Evolutionary conservation across 306 rosid genomes (phyloP).

Genomic region (Macrotyloma uniflorum): DNA sequence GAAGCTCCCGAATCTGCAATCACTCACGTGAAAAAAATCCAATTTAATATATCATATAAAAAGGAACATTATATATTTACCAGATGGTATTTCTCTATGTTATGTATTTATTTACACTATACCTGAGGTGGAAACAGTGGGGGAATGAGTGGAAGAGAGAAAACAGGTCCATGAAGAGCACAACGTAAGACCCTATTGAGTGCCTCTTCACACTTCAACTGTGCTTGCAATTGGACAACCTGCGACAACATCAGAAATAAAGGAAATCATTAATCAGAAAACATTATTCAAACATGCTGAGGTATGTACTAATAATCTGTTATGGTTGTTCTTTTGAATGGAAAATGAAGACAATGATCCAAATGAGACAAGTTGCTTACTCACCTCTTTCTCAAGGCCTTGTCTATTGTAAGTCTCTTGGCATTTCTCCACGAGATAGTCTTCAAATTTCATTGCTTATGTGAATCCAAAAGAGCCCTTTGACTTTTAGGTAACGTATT

Average conservation of each 20-base stretch:
- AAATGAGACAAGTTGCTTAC: not conserved
- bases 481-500: conserved; percentile 7
- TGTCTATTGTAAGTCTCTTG: conserved; percentile 57
- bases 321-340: not conserved
- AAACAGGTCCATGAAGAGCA: conserved; percentile 69
- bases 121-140: conserved; percentile 70
- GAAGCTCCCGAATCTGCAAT: conserved; percentile 65
- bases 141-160: conserved; percentile 55
- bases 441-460: conserved; percentile 76
- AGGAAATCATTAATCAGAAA: conserved; percentile 6
- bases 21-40: not conserved
- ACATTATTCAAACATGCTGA: not conserved
- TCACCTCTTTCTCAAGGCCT: conserved; percentile 73
- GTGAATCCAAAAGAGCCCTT: conserved; percentile 21
- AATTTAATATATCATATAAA: not conserved
- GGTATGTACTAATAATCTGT: not conserved
- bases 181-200: conserved; percentile 59
- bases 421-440: conserved; percentile 66
- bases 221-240: conserved; percentile 69
- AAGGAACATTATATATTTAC: not conserved
- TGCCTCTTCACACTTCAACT: conserved; percentile 66
- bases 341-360: not conserved
- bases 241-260: conserved; percentile 28
- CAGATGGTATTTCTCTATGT: not conserved
- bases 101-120: not conserved